Percentiles rank a stretch among this genome's conserved stretches.
These are phyloP conservation scores for Monosporascus sp. DNA, from an alignment of 2,329 filamentous ascomycete species.

Conservation along the genomic window DNA sequence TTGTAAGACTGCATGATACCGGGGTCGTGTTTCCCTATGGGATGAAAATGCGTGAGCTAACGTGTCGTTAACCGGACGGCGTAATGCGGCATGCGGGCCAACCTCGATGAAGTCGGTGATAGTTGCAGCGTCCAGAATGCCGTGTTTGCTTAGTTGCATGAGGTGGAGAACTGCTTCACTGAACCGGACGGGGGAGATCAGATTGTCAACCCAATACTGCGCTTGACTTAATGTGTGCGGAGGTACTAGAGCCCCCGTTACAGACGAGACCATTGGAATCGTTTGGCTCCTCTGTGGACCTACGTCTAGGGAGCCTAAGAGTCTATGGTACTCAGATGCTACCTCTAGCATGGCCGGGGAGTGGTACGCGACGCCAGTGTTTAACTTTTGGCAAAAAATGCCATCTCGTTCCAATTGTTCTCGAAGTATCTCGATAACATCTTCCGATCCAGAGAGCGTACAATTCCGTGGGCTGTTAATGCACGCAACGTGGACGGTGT, in stretches of 20 bases:
- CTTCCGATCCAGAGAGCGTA: conserved; percentile 25
- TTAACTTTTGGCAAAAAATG: conserved; percentile 27
- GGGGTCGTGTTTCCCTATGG: conserved; percentile 12
- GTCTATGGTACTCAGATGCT: conserved; percentile 16
- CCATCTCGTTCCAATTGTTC: conserved; percentile 15
- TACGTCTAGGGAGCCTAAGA: conserved; percentile 17
- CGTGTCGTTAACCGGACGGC: conserved; percentile 23
- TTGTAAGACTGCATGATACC: conserved; percentile 13
- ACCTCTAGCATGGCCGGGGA: conserved; percentile 20
- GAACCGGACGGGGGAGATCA: conserved; percentile 30
- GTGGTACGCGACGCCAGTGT: conserved; percentile 25
- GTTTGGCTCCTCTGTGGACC: conserved; percentile 5
- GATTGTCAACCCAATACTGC: conserved; percentile 31
- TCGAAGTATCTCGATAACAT: conserved; percentile 19
- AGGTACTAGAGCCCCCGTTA: conserved; percentile 12
- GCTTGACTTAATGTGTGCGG: conserved; percentile 6
- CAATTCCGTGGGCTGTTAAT: conserved; percentile 28
- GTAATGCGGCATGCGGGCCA: conserved; percentile 25
- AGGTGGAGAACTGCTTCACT: conserved; percentile 19
- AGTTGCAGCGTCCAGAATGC: conserved; percentile 6
- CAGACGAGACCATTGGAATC: conserved; percentile 22
- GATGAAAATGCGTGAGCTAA: conserved; percentile 5
- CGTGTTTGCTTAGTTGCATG: conserved; percentile 1
- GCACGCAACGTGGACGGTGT: conserved; percentile 21
- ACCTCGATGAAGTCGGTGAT: conserved; percentile 26